Evolutionary conservation across 208 protist genomes (phyloP), one percentile per base, ranked within the genome.

Genomic region (Leptomonas pyrrhocoris): DNA sequence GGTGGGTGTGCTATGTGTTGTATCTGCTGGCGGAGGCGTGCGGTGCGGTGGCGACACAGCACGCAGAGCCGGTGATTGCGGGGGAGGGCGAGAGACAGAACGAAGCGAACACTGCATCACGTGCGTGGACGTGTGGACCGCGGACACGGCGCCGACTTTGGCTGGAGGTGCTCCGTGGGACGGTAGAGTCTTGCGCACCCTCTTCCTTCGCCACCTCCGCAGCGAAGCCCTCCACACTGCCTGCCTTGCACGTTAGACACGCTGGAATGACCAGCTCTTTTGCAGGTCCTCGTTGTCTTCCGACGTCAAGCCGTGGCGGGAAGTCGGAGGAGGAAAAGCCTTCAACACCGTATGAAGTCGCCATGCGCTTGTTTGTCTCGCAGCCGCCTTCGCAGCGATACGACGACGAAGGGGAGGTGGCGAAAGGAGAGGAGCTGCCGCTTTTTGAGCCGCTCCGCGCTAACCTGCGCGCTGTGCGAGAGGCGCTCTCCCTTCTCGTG

Each of bases 141-240:
- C 69, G 42, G n/a, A 67, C 73, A 19, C 83, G 75, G 53, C 70
- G 75, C 8, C 73, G 59, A 8, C 60, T 89, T 19, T 83, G 79
- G 69, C 46, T 69, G 12, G 54, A 77, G 51, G 80, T 64, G 48
- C 57, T 85, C 31, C 53, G 71, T 30, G 63, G 36, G 42, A 19
- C 63, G 3, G 71, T 76, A 16, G 62, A 68, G 45, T 0, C 28
- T 16, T 19, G 43, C 34, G 34, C 34, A 38, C 34, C 34, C 34
- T 8, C 57, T 42, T n/a, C 1, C 18, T 36, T 18, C 34, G 34
- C 9, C 34, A 38, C 34, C 28, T 18, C 49, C 25, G 2, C 46
- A 12, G 19, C 34, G 19, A 7, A 5, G n/a, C 12, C 54, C 5
- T 2, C 34, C 25, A 2, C 27, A 18, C 23, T 38, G 30, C 63